Evolutionary conservation across 129 eudicot genomes (phyloP).

Genomic region (Escallonia rubra): DNA sequence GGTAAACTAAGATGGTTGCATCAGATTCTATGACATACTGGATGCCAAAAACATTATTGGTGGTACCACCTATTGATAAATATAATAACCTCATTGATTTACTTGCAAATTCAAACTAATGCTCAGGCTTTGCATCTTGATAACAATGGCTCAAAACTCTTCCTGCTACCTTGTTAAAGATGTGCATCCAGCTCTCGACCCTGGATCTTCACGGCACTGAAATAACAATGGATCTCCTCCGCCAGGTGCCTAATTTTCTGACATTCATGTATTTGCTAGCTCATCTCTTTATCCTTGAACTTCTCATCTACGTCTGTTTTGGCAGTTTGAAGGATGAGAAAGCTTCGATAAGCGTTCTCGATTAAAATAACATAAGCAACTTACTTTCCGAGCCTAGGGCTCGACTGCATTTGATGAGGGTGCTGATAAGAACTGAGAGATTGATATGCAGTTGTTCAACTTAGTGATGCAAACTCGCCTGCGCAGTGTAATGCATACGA

Average conservation of each 20-base stretch:
- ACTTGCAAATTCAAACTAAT: too few relatives aligned
- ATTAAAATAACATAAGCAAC: conserved; percentile 77
- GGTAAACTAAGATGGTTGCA: too few relatives aligned
- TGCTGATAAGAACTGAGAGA: conserved; percentile 81
- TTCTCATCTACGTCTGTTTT: conserved; percentile 3
- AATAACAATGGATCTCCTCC: conserved; percentile 82
- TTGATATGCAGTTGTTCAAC: too few relatives aligned
- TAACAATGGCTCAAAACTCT: too few relatives aligned
- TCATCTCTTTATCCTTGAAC: conserved; percentile 1
- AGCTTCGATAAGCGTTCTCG: conserved; percentile 78
- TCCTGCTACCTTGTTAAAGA: too few relatives aligned
- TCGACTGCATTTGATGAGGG: conserved; percentile 87
- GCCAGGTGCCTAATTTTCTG: conserved; percentile 41
- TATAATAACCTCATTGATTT: too few relatives aligned
- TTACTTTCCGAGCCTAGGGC: conserved; percentile 72
- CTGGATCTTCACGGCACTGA: conserved; percentile 90
- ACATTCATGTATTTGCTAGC: neutral
- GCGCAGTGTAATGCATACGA: too few relatives aligned
- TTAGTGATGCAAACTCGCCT: too few relatives aligned
- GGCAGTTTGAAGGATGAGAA: conserved; percentile 93
- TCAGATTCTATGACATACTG: too few relatives aligned
- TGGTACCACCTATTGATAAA: too few relatives aligned
- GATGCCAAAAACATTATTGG: too few relatives aligned
- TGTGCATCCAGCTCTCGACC: conserved; percentile 59
- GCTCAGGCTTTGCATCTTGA: too few relatives aligned